Evolutionary conservation across 148 eudicot species (phyloP), one percentile per base, ranked within the genome.

Genomic region (Rheum nobile): DNA sequence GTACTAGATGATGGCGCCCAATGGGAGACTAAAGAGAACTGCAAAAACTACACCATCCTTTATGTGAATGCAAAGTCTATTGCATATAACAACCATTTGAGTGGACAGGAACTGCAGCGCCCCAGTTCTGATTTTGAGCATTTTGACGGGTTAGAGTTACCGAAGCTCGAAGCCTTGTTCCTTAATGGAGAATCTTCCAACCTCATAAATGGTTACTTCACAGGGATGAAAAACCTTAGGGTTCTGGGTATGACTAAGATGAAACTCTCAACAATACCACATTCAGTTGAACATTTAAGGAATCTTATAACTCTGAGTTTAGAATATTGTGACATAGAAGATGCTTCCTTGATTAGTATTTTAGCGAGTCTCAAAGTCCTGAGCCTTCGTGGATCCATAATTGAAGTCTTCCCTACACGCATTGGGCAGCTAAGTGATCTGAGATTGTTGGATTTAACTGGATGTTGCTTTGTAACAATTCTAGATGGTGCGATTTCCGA

Each of bases 221-320:
- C 13, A 59, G 67, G 37, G 35, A 59, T 59, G 67, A 13, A 59
- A 59, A 59, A 29, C 6, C 67, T 28, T 13, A 59, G 35, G 34
- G 37, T 59, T 59, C 16, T 59, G 67, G 28, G 67, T 59, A 59
- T 59, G 67, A 59, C 35, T 59, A 59, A 59, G 67, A 59, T 59
- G 67, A 28, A 59, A 59, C 67, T 59, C 67, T 59, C 35, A 29
- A 28, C 35, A 28, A 14, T 59, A 28, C 67, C 67, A 28, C 34
- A 11, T 13, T 59, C 67, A 24, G 4, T 59, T 13, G 13, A 26
- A 28, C 35, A 28, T 12, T 59, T 59, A 29, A 59, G 26, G 35
- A 59, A 59, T 59, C 67, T 59, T 29, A 10, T 59, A 13, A 59
- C 67, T 10, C 67, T 59, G 67, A 13, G 35, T 59, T 26, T 59